These are phyloP conservation scores for Pugionium cornutum DNA, from an alignment of 345 rosid genomes.

Conservation along the genomic window DNA sequence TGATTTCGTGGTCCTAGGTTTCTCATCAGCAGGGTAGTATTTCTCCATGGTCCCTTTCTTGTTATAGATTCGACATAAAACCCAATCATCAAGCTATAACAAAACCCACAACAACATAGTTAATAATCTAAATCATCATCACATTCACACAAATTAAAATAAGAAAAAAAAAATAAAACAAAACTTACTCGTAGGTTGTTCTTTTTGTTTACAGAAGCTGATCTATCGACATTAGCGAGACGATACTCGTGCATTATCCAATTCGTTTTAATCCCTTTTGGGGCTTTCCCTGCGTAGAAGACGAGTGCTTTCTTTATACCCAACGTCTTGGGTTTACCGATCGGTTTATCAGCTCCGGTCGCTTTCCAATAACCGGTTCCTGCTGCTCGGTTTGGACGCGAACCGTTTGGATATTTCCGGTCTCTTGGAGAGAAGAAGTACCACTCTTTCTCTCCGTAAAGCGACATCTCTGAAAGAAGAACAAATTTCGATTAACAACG, in stretches of 20 bases:
- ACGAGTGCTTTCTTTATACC: conserved; percentile 91
- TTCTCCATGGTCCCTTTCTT: conserved; percentile 82
- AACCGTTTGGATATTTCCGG: conserved; percentile 88
- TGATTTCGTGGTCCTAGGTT: conserved; percentile 23
- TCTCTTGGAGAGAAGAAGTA: conserved; percentile 90
- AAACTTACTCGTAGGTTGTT: conserved; percentile 64
- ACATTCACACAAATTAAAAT: not conserved
- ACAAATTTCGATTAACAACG: conserved; percentile 21
- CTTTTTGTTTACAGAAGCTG: conserved; percentile 58
- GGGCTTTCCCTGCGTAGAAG: conserved; percentile 93
- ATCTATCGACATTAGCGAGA: conserved; percentile 80
- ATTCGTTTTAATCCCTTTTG: conserved; percentile 75
- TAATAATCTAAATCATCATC: conserved; percentile 3
- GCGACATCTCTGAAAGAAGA: conserved; percentile 57
- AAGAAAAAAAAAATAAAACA: not conserved
- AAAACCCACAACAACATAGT: conserved; percentile 10
- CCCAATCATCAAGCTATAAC: conserved; percentile 88
- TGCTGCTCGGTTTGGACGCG: conserved; percentile 87
- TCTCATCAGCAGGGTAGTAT: conserved; percentile 35
- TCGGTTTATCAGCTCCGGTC: conserved; percentile 92
- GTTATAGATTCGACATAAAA: conserved; percentile 82
- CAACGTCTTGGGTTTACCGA: conserved; percentile 74
- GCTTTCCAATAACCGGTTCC: conserved; percentile 95
- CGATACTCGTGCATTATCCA: conserved; percentile 99
- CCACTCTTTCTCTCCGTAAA: conserved; percentile 93